A percentile compares a stretch with the other conserved stretches of the same genome.
Conservation (phyloP, 805 yeast genomes). For the Jamesozyma jinghongensis region DNA sequence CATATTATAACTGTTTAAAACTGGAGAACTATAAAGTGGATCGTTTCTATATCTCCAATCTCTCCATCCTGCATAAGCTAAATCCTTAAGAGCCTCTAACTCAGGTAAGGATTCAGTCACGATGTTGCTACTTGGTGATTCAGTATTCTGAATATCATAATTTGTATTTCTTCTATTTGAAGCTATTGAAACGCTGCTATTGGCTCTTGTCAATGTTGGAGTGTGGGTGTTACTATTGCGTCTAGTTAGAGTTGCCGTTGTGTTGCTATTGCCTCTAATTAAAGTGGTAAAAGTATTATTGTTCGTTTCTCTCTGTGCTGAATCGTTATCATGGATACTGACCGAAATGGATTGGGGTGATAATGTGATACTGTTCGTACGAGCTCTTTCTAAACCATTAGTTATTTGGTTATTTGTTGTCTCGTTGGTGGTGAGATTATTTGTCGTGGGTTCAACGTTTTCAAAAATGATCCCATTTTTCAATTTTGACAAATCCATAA, state of each 20-base stretch:
- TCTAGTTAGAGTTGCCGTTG: no score
- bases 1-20: conserved; percentile 26
- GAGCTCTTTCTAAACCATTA: no score
- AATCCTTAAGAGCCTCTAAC: conserved; percentile 10
- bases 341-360: no score
- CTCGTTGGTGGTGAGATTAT: no score
- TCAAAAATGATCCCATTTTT: conserved; percentile 31
- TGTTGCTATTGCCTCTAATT: no score
- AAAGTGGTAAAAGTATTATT: no score
- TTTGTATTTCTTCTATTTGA: background rate
- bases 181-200: background rate
- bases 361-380: no score
- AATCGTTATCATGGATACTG: no score
- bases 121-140: background rate
- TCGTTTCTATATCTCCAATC: conserved; percentile 79
- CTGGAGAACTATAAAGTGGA: conserved; percentile 46
- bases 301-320: no score
- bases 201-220: background rate
- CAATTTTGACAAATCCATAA: conserved; percentile 48
- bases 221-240: background rate
- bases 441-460: no score
- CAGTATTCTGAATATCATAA: background rate
- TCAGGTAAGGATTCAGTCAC: background rate
- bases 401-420: no score
- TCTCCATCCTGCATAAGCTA: conserved; percentile 74